A percentile compares a stretch with the other conserved stretches of the same genome.
Evolutionary conservation across 768 basidiomycete genomes (phyloP).

Genomic region (Pleurotus salmoneostramineus): DNA sequence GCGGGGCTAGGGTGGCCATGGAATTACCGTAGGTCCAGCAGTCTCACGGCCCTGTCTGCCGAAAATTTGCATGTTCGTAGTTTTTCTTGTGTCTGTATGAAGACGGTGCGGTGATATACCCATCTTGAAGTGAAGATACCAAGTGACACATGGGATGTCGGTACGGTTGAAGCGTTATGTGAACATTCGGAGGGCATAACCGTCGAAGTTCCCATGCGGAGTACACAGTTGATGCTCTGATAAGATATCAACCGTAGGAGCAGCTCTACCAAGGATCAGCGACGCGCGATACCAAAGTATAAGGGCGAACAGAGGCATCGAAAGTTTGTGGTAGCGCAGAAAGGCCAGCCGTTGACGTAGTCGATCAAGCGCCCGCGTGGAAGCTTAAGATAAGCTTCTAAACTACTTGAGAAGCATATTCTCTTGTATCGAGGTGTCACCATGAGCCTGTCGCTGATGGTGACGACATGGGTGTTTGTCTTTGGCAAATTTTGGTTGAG

Average conservation of each 20-base stretch:
- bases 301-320: neutral
- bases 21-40: neutral
- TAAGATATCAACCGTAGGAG: too few relatives aligned
- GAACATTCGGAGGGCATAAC: too few relatives aligned
- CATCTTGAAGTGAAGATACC: too few relatives aligned
- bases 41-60: neutral
- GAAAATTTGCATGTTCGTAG: neutral
- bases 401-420: neutral
- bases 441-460: neutral
- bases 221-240: too few relatives aligned
- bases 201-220: too few relatives aligned
- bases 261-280: too few relatives aligned
- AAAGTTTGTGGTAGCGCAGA: neutral
- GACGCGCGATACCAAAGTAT: neutral
- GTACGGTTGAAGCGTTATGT: too few relatives aligned
- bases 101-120: neutral
- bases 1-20: slow-evolving; percentile 6
- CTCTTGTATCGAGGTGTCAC: neutral
- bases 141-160: too few relatives aligned
- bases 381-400: neutral
- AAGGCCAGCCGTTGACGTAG: neutral
- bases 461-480: neutral
- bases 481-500: neutral
- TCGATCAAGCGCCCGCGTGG: neutral
- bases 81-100: neutral